Evolutionary conservation across 1,284 basidiomycete genomes (phyloP).

Genomic region (Malassezia restricta): DNA sequence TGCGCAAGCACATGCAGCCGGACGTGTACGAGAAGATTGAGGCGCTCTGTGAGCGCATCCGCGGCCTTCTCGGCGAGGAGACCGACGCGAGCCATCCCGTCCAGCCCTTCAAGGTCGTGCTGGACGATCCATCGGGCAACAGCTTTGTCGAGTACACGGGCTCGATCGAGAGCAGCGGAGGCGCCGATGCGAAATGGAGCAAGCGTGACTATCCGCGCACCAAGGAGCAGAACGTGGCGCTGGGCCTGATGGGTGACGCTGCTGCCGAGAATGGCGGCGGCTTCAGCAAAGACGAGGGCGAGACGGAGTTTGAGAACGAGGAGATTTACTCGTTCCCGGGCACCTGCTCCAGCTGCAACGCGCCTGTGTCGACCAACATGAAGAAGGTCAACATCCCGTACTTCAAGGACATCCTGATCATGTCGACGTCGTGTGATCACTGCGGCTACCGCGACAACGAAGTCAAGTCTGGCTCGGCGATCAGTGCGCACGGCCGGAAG

Average conservation of each 20-base stretch:
- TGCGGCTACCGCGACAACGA: conserved; percentile 97
- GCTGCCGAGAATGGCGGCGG: conserved; percentile 26
- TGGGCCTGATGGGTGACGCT: conserved; percentile 56
- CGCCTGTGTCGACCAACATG: conserved; percentile 74
- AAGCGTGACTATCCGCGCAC: conserved; percentile 74
- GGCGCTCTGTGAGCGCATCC: conserved; percentile 58
- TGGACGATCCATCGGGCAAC: conserved; percentile 91
- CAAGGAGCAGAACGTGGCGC: conserved; percentile 65
- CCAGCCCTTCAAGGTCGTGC: conserved; percentile 64
- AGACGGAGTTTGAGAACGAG: conserved; percentile 53
- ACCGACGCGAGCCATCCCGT: conserved; percentile 50
- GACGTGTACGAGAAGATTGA: conserved; percentile 68
- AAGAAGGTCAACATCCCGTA: conserved; percentile 95
- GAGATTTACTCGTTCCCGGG: conserved; percentile 84
- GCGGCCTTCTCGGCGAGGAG: conserved; percentile 55
- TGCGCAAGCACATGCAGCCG: conserved; percentile 71
- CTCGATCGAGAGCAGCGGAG: conserved; percentile 47
- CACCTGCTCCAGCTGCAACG: conserved; percentile 76
- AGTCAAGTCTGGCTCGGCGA: conserved; percentile 83
- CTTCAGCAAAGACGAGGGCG: conserved; percentile 36
- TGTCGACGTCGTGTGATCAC: conserved; percentile 90
- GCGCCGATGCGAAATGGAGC: conserved; percentile 79
- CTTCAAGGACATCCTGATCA: conserved; percentile 97
- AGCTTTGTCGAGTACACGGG: conserved; percentile 56
- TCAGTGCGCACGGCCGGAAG: conserved; percentile 70